Base-by-base conservation (phyloP, 106 monocot species). In the Amphibolis antarctica region DNA sequence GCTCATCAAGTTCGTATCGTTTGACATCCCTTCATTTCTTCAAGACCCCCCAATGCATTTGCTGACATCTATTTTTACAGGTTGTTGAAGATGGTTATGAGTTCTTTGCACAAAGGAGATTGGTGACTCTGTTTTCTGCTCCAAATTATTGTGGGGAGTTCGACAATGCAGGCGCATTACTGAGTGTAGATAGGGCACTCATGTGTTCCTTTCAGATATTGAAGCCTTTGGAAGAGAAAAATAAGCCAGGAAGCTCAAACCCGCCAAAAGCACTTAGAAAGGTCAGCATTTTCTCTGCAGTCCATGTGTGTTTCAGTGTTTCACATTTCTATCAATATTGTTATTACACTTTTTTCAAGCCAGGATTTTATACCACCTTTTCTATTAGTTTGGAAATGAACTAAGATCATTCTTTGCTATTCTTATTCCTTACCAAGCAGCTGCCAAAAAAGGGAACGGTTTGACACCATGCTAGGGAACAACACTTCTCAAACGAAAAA, bases 91-190 rank as follows among this genome's bases (percentile, higher is more conserved):
- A 71, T 44, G 71, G 71, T 28, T 71, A 71, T 25, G 63, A 71
- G 53, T 71, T 71, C 53, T 71, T 71, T 51, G 71, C 52, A 7
- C 31, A 71, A 15, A 62, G 51, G 31, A 71, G 25, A 43, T 29
- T 71, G 42, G 71, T 71, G 0, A 71, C 71, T 28, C 21, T 71
- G 24, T 71, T 71, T 42, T 71, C 71, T 28, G 71, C 71, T 50
- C 72, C 72, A 9, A 72, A 72, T 62, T 72, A 72, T 44, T 72
- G 72, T 25, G 72, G 72, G 24, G 72, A 72, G 64, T 72, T 72
- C 28, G 72, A 72, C n/a, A 72, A 72, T 64, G 72, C 55, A 10
- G 72, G 72, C 12, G 71, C 71, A 20, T 24, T 71, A 30, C 28
- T 71, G 53, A 71, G 71, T 53, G 51, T 71, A 19, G 71, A 71